Evolutionary conservation across 805 yeast species (phyloP), one percentile per base, ranked within the genome.

Genomic region (Pichia nakasei): DNA sequence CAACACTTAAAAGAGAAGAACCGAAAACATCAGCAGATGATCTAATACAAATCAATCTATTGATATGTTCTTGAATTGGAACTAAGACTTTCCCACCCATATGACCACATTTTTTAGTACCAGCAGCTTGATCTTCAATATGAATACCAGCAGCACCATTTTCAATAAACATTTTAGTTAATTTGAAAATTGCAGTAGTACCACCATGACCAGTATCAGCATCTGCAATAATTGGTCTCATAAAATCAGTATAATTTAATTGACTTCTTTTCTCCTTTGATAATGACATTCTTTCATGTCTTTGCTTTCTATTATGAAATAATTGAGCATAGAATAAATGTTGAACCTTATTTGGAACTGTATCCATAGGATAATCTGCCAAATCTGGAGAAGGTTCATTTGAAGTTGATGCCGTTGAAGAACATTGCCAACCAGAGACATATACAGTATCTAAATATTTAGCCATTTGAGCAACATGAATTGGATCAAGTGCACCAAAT

Each of bases 141-240:
- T 91, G 98, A 58, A 91, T 88, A 61, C 97, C 97, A 47, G 97
- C 97, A 45, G 97, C 98, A 66, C 97, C 97, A 59, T 94, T 80
- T 72, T 91, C 97, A 56, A 91, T 85, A 63, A 91, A 91, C 80
- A 91, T 74, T 72, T 91, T 91, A 58, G 96, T 88, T 64, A 91
- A 78, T 70, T 91, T 91, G 70, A 88, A 83, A 54, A 87, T 87
- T 45, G 97, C 97, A 48, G 97, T 89, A 57, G 88, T 75, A 63
- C 98, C 97, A 68, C 98, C 98, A 65, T 91, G 97, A 55, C 98
- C 98, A 46, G 97, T 93, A 68, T 91, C 98, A 54, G 91, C 98
- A 64, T 91, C 98, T 36, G 97, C 97, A 56, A 91, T 75, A 56
- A 91, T 86, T 47, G 98, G 98, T 57, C 96, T 80, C 62, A 91